Percentiles rank a stretch among this genome's conserved stretches.
These are phyloP conservation scores for Triticum timopheevii DNA, from an alignment of 176 grass and related monocot species.

Conservation along the genomic window DNA sequence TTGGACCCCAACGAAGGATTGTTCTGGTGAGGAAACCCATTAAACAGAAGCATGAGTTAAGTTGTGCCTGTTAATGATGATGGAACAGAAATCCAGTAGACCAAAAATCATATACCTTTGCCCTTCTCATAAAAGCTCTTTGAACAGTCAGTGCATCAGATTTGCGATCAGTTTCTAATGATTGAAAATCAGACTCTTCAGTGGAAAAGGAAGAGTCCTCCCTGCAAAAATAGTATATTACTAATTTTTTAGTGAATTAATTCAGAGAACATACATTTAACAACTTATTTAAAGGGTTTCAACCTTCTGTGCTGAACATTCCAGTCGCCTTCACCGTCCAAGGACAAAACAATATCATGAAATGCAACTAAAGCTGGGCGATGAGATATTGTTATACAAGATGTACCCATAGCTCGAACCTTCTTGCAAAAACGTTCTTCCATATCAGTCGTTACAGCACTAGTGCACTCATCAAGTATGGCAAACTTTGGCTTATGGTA, in stretches of 20 bases:
- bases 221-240: conserved; percentile 47
- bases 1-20: conserved; percentile 59
- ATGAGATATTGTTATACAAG: conserved; percentile 97
- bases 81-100: conserved; percentile 3
- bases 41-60: conserved; percentile 1
- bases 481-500: conserved; percentile 98
- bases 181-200: conserved; percentile 55
- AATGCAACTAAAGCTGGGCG: conserved; percentile 95
- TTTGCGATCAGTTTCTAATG: conserved; percentile 66
- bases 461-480: conserved; percentile 98
- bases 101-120: conserved; percentile 56
- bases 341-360: conserved; percentile 96
- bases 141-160: conserved; percentile 86
- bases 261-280: background rate
- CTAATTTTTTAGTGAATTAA: conserved; percentile 15
- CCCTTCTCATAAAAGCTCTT: conserved; percentile 72
- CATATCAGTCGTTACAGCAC: conserved; percentile 96
- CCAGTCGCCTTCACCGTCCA: conserved; percentile 95
- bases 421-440: conserved; percentile 95
- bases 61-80: background rate
- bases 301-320: conserved; percentile 87
- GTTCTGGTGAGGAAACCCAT: conserved; percentile 45
- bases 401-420: conserved; percentile 93
- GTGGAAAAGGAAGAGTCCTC: conserved; percentile 59
- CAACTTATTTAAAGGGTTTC: too few species aligned